Conservation (phyloP, 805 yeast species). For the Sungouiozyma ichnusensis region DNA sequence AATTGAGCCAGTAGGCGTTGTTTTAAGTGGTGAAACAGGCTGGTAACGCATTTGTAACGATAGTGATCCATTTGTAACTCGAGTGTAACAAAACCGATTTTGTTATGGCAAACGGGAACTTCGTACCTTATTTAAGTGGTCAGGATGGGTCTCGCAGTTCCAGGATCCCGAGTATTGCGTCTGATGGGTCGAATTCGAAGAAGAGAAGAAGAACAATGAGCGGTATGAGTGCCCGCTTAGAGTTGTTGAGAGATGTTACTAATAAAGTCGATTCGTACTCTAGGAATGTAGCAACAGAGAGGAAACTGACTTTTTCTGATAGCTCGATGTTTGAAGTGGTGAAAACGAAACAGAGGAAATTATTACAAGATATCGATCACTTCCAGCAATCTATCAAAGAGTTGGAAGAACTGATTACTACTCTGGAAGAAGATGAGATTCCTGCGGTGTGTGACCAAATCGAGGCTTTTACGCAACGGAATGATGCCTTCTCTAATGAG, state of each 20-base stretch:
- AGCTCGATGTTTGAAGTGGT: conserved; percentile 23
- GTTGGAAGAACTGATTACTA: conserved; percentile 17
- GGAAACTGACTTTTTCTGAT: conserved; percentile 17
- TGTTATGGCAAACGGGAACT: not conserved
- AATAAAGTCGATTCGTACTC: conserved; percentile 3
- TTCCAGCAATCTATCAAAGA: conserved; percentile 19
- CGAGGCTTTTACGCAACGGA: conserved; percentile 9
- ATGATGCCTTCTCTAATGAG: conserved; percentile 7
- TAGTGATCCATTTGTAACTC: too few species aligned
- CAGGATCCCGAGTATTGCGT: too few species aligned
- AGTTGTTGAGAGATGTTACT: conserved; percentile 5
- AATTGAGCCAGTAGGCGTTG: not conserved
- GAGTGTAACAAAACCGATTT: too few species aligned
- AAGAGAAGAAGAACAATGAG: not conserved
- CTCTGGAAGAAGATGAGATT: conserved; percentile 11
- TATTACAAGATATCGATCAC: conserved; percentile 21
- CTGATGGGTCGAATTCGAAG: not conserved
- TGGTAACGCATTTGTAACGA: not conserved
- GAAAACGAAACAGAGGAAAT: conserved; percentile 23
- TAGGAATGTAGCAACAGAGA: too few species aligned
- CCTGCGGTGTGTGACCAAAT: conserved; percentile 17
- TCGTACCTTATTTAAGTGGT: not conserved
- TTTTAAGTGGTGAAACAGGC: not conserved
- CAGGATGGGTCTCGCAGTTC: not conserved
- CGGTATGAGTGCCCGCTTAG: not conserved